Conservation (phyloP, 192 early-diverging fungal genomes). For the Diversispora epigaea region DNA sequence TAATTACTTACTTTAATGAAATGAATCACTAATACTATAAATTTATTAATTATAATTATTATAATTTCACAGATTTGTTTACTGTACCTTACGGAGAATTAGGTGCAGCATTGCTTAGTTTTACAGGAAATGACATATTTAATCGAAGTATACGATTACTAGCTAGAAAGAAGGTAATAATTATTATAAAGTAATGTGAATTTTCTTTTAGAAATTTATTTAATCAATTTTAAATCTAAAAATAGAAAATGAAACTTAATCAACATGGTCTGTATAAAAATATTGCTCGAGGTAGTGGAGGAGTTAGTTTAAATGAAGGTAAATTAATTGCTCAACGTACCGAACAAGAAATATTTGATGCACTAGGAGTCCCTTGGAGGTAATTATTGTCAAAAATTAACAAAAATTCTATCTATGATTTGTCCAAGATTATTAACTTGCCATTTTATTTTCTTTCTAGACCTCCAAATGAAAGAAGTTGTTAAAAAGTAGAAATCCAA, state of each 20-base stretch:
- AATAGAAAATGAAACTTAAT: constrained; percentile 19
- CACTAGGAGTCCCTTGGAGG: constrained; percentile 36
- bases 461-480: neutral
- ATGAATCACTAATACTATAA: neutral
- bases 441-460: neutral
- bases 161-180: constrained; percentile 13
- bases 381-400: neutral
- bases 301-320: constrained; percentile 7
- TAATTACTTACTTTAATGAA: neutral
- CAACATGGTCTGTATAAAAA: constrained; percentile 23
- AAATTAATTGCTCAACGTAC: constrained; percentile 15
- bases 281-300: neutral
- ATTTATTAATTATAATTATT: neutral
- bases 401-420: neutral
- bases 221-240: neutral
- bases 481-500: neutral
- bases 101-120: neutral
- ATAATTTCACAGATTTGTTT: neutral
- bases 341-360: constrained; percentile 34
- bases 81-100: neutral
- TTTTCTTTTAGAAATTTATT: neutral
- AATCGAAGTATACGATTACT: constrained; percentile 24
- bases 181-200: neutral
- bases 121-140: constrained; percentile 16
- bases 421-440: neutral